phyloP scores from a whole-genome alignment of 1,284 basidiomycete species.

The Trichosporon sp. region DNA sequence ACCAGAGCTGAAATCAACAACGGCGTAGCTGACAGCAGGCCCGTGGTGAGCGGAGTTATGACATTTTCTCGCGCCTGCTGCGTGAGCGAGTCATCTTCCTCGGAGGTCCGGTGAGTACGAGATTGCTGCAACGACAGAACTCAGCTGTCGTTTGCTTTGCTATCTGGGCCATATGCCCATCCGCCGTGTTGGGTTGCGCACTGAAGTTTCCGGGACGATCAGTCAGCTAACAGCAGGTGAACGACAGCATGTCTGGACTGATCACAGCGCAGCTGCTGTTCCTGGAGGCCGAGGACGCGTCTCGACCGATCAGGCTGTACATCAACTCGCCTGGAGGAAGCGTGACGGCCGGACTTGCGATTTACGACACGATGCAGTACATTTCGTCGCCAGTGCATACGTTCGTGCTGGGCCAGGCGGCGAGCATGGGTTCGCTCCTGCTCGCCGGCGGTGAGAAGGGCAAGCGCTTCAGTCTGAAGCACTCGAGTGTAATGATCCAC shows the following conservation, averaged over 20 bases:
- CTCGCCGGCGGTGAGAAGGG: slow-evolving; percentile 82
- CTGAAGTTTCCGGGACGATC: too few species aligned
- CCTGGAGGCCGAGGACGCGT: slow-evolving; percentile 87
- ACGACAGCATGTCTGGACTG: slow-evolving; percentile 78
- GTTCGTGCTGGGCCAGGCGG: slow-evolving; percentile 88
- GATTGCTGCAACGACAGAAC: too few species aligned
- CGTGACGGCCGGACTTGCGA: slow-evolving; percentile 88
- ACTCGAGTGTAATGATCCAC: slow-evolving; percentile 95
- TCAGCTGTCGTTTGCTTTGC: too few species aligned
- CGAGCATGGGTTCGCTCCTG: slow-evolving; percentile 88
- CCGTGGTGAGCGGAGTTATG: slow-evolving; percentile 87
- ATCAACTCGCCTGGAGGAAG: slow-evolving; percentile 93
- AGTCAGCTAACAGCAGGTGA: slow-evolving; percentile 63
- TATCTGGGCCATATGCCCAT: too few species aligned
- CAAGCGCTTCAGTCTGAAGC: slow-evolving; percentile 83
- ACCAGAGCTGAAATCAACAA: too few species aligned
- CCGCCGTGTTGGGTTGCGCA: too few species aligned
- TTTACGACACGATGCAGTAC: slow-evolving; percentile 89
- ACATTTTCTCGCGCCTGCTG: slow-evolving; percentile 87
- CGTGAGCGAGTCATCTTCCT: slow-evolving; percentile 91
- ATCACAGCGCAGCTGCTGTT: slow-evolving; percentile 87
- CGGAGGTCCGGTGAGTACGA: slow-evolving; percentile 57
- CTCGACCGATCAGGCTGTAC: slow-evolving; percentile 88
- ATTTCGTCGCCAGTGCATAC: slow-evolving; percentile 91
- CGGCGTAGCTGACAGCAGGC: slow-evolving; percentile 73